Base-by-base conservation (phyloP, 306 rosid species). In the Rosa rugosa region DNA sequence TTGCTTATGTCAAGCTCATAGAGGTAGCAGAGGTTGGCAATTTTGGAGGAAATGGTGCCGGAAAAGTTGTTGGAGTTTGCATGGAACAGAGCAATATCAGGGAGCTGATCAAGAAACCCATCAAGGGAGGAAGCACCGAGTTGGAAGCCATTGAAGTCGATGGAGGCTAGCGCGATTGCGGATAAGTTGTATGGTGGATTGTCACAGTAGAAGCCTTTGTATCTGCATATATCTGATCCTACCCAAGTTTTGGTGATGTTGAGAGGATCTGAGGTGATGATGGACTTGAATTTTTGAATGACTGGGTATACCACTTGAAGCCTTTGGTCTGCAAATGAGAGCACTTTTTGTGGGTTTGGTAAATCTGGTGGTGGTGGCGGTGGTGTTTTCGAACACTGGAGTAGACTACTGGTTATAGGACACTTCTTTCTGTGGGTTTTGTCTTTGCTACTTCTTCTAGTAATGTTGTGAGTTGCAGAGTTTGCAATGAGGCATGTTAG, bases 1-100 rank as follows among this genome's bases (percentile, higher is more conserved):
- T 92, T 94, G 80, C 98, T 94, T 20, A 92, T 72, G 80, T 94
- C 97, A 23, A 94, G 84, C 89, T 90, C 97, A 75, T 90, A 94
- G 2, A 94, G 91, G 69, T 90, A 94, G 46, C 86, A 87, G 10
- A 94, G 91, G 1, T 83, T 89, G 53, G 91, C 22, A 22, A 89
- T 84, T 76, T 86, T 79, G 2, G 91, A 51, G 41, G 96, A 83
- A 79, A 94, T 78, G 0, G 94, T 88, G 80, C 98, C 97, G 2
- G 80, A 8, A 25, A 94, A 92, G 18, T 77, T 87, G 89, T 94
- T 94, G 83, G 97, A 86, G 78, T 94, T 92, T 71, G 97, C 98
- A 88, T 90, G 97, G 84, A 92, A 94, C 13, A 92, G 87, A 78
- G 98, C 97, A 68, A 92, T 82, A 77, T 94, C 97, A 13, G 94